These are phyloP conservation scores for Rosa hybrid DNA, from an alignment of 331 rosid species.

Conservation along the genomic window DNA sequence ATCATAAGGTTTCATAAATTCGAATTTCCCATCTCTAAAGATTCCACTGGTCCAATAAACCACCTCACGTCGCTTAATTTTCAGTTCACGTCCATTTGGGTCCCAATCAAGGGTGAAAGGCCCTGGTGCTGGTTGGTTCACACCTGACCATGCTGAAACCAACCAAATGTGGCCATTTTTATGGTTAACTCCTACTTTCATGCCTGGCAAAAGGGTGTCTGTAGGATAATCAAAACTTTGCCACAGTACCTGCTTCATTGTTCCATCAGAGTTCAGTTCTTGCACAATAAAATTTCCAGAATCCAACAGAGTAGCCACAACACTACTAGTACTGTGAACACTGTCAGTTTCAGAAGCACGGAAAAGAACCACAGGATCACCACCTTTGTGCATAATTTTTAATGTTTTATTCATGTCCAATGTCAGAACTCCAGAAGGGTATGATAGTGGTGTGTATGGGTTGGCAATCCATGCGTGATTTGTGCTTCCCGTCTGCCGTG, in stretches of 20 bases:
- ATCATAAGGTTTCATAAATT: no score
- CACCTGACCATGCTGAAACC: background rate
- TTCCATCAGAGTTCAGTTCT: background rate
- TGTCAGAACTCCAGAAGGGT: background rate
- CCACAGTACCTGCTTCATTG: background rate
- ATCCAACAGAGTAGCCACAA: background rate
- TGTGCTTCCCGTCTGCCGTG: no score
- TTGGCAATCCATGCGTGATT: background rate
- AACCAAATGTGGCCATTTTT: background rate
- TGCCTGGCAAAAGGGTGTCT: background rate
- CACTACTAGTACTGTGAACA: no score
- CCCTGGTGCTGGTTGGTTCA: background rate
- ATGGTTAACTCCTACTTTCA: conserved; percentile 2
- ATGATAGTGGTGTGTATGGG: background rate
- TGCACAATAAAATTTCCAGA: background rate
- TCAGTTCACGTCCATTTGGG: background rate
- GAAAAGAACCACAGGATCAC: background rate
- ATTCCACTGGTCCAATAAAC: conserved; percentile 1
- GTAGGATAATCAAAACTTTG: conserved; percentile 7
- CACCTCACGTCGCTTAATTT: background rate
- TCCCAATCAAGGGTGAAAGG: conserved; percentile 13
- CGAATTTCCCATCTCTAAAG: no score
- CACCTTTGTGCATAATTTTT: background rate
- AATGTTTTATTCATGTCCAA: background rate
- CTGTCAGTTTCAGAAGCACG: background rate